phyloP scores from a whole-genome alignment of 2,329 filamentous ascomycete species.

The Cordyceps cicadae region DNA sequence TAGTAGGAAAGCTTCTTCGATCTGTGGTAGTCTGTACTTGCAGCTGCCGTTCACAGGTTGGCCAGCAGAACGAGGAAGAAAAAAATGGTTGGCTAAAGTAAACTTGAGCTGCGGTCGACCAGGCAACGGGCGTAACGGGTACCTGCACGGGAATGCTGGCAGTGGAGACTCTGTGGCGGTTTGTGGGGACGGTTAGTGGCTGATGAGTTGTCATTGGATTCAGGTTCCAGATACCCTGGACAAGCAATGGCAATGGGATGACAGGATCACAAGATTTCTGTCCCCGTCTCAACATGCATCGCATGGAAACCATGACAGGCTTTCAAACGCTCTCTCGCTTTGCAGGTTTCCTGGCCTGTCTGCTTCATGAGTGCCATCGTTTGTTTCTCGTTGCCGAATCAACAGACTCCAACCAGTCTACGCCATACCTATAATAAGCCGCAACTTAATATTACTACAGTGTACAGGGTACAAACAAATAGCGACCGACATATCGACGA shows the following conservation, averaged over 20 bases:
- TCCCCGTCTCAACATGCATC: neutral
- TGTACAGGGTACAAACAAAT: neutral
- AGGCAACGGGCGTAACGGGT: slow-evolving; percentile 8
- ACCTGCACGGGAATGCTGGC: slow-evolving; percentile 4
- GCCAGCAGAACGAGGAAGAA: neutral
- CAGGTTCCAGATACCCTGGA: neutral
- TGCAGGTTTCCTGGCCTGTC: neutral
- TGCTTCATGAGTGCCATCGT: neutral
- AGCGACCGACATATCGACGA: neutral
- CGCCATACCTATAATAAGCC: neutral
- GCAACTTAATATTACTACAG: neutral
- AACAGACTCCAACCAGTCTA: no score
- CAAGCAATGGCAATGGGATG: neutral
- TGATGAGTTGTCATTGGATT: neutral
- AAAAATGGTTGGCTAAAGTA: slow-evolving; percentile 4
- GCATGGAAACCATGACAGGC: neutral
- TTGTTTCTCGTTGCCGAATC: neutral
- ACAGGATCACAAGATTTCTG: neutral
- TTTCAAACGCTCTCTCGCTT: neutral
- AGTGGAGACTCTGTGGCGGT: neutral
- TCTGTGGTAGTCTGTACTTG: neutral
- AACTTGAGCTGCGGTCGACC: neutral
- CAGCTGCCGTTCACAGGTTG: neutral
- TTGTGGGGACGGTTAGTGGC: neutral
- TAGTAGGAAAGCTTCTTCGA: neutral